Conservation (phyloP, 2,329 filamentous ascomycete genomes). For the Aspergillus quadricinctus region DNA sequence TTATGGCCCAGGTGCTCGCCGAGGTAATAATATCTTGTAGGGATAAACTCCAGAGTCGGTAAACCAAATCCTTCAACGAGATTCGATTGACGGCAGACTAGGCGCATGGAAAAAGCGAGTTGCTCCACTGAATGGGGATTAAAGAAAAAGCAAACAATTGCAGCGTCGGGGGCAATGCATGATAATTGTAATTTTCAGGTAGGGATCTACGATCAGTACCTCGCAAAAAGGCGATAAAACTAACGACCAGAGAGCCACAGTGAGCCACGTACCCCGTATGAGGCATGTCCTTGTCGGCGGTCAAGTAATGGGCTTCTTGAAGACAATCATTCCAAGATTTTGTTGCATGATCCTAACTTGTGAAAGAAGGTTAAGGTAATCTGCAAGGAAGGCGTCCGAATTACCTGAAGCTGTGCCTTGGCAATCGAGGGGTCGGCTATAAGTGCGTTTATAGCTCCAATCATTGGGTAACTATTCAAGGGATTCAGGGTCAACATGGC, state of each 20-base stretch:
- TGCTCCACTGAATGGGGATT: conserved; percentile 10
- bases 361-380: neutral
- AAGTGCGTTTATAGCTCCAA: neutral
- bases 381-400: neutral
- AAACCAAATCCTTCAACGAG: neutral
- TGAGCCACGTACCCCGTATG: neutral
- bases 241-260: neutral
- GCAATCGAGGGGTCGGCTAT: neutral
- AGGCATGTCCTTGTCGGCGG: neutral
- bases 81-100: conserved; percentile 11
- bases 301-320: neutral
- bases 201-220: conserved; percentile 8
- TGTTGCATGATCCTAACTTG: neutral
- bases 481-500: neutral
- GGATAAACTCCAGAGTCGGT: neutral
- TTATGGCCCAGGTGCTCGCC: neutral
- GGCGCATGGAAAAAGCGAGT: conserved; percentile 13
- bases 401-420: neutral
- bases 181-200: conserved; percentile 11
- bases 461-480: neutral
- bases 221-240: neutral
- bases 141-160: conserved; percentile 4
- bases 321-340: neutral
- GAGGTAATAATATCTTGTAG: neutral
- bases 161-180: conserved; percentile 6